Conservation (phyloP, 345 rosid genomes). For the Brassica cretica region DNA sequence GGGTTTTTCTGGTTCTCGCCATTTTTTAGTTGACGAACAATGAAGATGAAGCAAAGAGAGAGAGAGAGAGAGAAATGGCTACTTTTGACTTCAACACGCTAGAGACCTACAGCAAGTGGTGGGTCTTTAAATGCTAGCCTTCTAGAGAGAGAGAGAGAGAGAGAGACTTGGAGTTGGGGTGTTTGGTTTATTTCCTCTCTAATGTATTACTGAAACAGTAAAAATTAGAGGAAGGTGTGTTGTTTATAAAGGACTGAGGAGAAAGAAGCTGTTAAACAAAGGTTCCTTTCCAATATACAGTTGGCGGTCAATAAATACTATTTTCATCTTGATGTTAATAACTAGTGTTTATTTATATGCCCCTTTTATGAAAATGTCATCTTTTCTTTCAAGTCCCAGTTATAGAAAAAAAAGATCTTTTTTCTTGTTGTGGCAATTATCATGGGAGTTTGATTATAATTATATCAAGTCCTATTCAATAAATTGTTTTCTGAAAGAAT, state of each 20-base stretch:
- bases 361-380: not conserved
- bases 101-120: slow-evolving; percentile 47
- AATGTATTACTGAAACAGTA: slow-evolving; percentile 23
- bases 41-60: slow-evolving; percentile 5
- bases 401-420: not conserved
- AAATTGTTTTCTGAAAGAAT: not conserved
- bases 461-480: slow-evolving; percentile 14
- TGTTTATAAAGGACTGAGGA: slow-evolving; percentile 1
- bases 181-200: slow-evolving; percentile 28
- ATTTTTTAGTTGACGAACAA: slow-evolving; percentile 41
- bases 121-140: slow-evolving; percentile 28
- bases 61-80: slow-evolving; percentile 25
- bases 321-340: not conserved
- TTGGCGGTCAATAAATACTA: slow-evolving; percentile 2
- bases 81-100: slow-evolving; percentile 53
- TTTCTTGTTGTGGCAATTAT: not conserved
- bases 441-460: slow-evolving; percentile 11
- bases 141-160: slow-evolving; percentile 23
- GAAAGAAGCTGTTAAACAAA: not conserved
- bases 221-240: slow-evolving; percentile 17
- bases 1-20: slow-evolving; percentile 25
- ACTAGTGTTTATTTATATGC: not conserved
- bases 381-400: not conserved
- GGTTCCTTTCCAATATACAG: not conserved
- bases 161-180: slow-evolving; percentile 18